These are phyloP conservation scores for Syzygium malaccense DNA, from an alignment of 441 rosid genomes.

Conservation along the genomic window DNA sequence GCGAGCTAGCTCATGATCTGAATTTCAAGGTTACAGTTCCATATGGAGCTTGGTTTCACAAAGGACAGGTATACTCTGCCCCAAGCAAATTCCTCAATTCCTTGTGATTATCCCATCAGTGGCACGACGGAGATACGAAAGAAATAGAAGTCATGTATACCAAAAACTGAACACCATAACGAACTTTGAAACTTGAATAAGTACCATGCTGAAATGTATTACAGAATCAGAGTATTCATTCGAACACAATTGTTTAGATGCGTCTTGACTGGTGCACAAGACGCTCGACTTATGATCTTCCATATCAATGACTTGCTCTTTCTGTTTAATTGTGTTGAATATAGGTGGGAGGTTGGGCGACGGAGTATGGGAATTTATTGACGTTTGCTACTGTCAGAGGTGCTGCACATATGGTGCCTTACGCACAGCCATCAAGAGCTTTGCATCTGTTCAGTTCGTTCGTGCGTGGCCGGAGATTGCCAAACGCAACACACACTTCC, in stretches of 20 bases:
- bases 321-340: background rate
- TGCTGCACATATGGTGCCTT: constrained; percentile 91
- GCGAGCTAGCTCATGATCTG: constrained; percentile 67
- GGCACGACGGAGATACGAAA: too few relatives aligned
- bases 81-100: background rate
- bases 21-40: constrained; percentile 53
- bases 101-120: background rate
- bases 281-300: background rate
- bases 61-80: constrained; percentile 47
- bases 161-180: background rate
- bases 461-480: constrained; percentile 59
- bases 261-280: background rate
- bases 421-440: constrained; percentile 79
- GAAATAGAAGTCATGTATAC: background rate
- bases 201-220: background rate
- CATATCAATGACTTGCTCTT: background rate
- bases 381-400: constrained; percentile 79
- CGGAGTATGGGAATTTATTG: constrained; percentile 66
- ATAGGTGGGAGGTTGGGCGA: constrained; percentile 85
- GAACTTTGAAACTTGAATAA: background rate
- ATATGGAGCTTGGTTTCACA: constrained; percentile 81
- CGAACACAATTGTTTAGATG: background rate
- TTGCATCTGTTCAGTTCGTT: constrained; percentile 76
- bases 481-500: constrained; percentile 36
- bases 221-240: background rate